phyloP scores from a whole-genome alignment of 2,329 filamentous ascomycete genomes.

The Alternaria triticimaculans region DNA sequence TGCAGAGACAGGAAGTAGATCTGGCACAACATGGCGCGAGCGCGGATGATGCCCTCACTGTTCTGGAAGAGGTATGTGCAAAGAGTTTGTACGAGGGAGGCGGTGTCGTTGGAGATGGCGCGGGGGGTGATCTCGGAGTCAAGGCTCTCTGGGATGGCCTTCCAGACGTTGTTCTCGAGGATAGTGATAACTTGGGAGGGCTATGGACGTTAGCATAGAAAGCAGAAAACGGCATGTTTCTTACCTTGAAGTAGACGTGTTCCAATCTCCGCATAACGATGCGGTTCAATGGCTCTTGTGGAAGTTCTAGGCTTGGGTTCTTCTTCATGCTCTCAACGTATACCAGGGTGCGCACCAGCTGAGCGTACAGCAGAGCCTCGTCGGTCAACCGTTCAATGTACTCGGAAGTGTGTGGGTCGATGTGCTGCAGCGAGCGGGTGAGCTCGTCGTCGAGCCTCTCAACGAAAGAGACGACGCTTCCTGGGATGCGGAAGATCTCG shows the following conservation, averaged over 20 bases:
- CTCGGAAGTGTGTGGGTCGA: conserved; percentile 97
- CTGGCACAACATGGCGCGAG: conserved; percentile 96
- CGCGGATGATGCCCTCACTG: conserved; percentile 94
- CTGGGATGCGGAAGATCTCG: conserved; percentile 88
- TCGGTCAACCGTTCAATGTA: conserved; percentile 96
- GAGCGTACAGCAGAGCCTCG: conserved; percentile 88
- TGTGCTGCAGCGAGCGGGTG: conserved; percentile 93
- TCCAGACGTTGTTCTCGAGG: conserved; percentile 94
- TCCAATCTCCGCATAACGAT: conserved; percentile 93
- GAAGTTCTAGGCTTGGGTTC: conserved; percentile 71
- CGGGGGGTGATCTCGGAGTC: conserved; percentile 85
- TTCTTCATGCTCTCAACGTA: conserved; percentile 86
- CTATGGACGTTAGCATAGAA: conserved; percentile 51
- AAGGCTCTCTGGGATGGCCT: conserved; percentile 70
- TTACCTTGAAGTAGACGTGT: conserved; percentile 97
- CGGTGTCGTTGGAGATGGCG: conserved; percentile 69
- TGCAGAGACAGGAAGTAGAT: conserved; percentile 98
- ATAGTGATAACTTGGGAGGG: conserved; percentile 91
- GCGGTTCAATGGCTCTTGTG: conserved; percentile 89
- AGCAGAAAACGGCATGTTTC: conserved; percentile 15
- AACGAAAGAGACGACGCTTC: conserved; percentile 91
- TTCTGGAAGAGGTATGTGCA: conserved; percentile 95
- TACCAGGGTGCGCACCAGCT: conserved; percentile 84
- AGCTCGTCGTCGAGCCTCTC: conserved; percentile 98
- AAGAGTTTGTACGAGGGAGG: conserved; percentile 79